Evolutionary conservation across 495 filamentous ascomycete species (phyloP), one percentile per base, ranked within the genome.

Genomic region (Podospora sp.): DNA sequence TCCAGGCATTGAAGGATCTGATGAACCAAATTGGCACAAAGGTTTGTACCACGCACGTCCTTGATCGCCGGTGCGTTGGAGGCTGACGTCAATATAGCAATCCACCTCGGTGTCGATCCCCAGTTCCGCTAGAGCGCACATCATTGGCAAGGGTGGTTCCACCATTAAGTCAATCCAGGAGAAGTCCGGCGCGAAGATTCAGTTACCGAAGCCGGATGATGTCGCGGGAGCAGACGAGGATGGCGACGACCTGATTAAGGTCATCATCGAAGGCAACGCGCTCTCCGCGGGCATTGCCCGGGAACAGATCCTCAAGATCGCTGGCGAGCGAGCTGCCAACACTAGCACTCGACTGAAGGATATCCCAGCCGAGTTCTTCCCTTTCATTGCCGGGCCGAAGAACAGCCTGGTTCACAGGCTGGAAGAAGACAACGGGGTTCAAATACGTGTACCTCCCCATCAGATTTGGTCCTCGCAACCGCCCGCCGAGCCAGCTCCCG

Each of bases 101-200:
- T 86, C 88, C 33, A 76, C 91, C 62, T 88, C 86, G 66, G 84
- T 97, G 26, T 84, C 91, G 2, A 89, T 99, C 65, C 95, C 95
- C 25, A 84, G 90, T 16, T 93, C 91, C 35, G 86, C 92, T 6
- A 88, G 92, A 57, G 84, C 92, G 16, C 88, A 92, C 76, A 92
- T 99, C 75, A 97, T 99, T 76, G 96, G 95, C 73, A 91, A 90
- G 61, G 87, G 90, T 76, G 96, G 96, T 62, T 83, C 91, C n/a
- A 93, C 89, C 49, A 92, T 99, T 72, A 92, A 96, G 74, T 87
- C 89, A 33, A 87, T 99, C 62, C 89, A 91, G 76, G 89, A 91
- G 75, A 88, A 90, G 69, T 92, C 92, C 0, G 92, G 93, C 58
- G 94, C 95, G 20, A 87, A 88, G 49, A 91, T 99, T 68, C 91